Evolutionary conservation across 768 basidiomycete species (phyloP).

Genomic region (Paxillus rubicundulus): DNA sequence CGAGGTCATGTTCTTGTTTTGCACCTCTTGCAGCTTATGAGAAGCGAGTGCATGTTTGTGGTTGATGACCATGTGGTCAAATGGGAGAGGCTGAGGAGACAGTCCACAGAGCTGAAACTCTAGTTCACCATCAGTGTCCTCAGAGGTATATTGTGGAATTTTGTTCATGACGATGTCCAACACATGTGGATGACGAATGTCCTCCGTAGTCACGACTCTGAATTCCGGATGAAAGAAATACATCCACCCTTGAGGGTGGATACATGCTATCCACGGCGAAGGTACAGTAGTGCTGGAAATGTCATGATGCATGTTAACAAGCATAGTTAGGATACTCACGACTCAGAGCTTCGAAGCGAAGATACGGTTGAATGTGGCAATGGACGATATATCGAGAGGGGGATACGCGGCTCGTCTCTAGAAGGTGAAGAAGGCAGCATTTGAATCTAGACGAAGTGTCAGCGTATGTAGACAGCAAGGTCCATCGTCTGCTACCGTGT

Average conservation of each 20-base stretch:
- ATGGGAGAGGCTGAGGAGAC: slow-evolving; percentile 18
- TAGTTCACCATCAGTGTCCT: slow-evolving; percentile 28
- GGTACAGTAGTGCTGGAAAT: neutral
- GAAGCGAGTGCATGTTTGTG: slow-evolving; percentile 49
- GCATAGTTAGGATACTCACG: slow-evolving; percentile 5
- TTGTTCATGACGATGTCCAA: slow-evolving; percentile 31
- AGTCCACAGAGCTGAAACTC: slow-evolving; percentile 43
- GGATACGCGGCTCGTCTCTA: neutral
- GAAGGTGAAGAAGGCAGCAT: neutral
- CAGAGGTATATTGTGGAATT: slow-evolving; percentile 27
- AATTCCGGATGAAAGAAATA: slow-evolving; percentile 45
- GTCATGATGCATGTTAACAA: neutral
- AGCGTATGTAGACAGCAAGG: neutral
- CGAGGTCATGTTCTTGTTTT: slow-evolving; percentile 21
- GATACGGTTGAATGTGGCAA: slow-evolving; percentile 10
- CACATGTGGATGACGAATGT: slow-evolving; percentile 41
- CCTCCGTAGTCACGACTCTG: slow-evolving; percentile 48
- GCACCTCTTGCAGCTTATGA: slow-evolving; percentile 35
- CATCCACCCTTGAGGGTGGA: slow-evolving; percentile 49
- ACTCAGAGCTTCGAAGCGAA: slow-evolving; percentile 7
- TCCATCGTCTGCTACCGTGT: too few species aligned
- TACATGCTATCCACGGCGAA: slow-evolving; percentile 37
- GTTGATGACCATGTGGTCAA: slow-evolving; percentile 42
- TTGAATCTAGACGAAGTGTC: neutral
- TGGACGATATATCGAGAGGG: neutral